Base-by-base conservation (phyloP, 2,329 filamentous ascomycete species). In the Beauveria bassiana region DNA sequence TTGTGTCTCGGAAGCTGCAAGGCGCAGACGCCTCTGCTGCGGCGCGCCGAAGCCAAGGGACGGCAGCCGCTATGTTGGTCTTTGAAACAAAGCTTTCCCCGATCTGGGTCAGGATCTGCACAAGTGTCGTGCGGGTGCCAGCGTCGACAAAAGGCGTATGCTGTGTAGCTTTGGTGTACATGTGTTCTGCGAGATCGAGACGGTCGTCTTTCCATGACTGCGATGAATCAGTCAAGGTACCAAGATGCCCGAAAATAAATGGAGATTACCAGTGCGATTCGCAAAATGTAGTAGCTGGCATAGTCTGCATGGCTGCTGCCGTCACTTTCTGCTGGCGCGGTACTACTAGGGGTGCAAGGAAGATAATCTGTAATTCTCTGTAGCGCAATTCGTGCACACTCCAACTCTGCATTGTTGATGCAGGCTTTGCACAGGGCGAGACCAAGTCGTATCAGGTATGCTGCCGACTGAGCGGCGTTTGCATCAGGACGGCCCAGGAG, bases 181-280 rank as follows among this genome's bases (percentile, higher is more conserved):
- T 85, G 71, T 91, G 85, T 60, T 96, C 90, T 31, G 90, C 90
- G 53, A 92, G 82, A 62, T 93, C 89, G 16, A 89, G 78, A 46
- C 87, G 83, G 46, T 84, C 79, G 69, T 92, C 86, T 67, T 86
- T 85, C 86, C 88, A 96, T 34, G 87, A 83, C 90, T 93, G 55
- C 26, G 2, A 24, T 3, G 10, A 8, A 7, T 40, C 2, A 52
- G 46, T 6, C 1, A 31, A 18, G 31, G 3, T 6, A 4, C 0
- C 10, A 7, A 5, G 1, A 12, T 34, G 9, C 9, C 24, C 10
- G 34, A 38, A 31, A 20, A 8, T 2, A 4, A 10, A 8, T 5
- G 26, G 5, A 66, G 79, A 71, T 74, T 74, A 91, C 91, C 72
- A 95, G 71, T 38, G 81, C 79, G 43, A 85, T 85, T 38, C 89